These are phyloP conservation scores for Paxillus ammoniavirescens DNA, from an alignment of 768 basidiomycete species.

Conservation along the genomic window DNA sequence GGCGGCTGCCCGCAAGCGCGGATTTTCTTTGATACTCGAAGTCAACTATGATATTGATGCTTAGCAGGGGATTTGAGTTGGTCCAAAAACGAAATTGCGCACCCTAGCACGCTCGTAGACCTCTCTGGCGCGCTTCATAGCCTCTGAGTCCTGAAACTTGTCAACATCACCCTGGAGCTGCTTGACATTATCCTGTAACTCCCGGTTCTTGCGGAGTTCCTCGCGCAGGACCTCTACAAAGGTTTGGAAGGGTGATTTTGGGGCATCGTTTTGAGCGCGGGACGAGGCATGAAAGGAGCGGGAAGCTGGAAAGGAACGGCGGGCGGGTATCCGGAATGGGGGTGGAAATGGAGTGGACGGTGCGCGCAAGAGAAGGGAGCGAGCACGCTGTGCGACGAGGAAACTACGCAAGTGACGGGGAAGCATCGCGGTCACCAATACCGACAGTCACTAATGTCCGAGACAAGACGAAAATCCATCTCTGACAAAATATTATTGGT, in stretches of 20 bases:
- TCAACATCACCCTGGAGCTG: slow-evolving; percentile 97
- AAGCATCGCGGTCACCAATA: slow-evolving; percentile 33
- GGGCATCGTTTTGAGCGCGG: slow-evolving; percentile 57
- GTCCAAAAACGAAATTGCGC: slow-evolving; percentile 28
- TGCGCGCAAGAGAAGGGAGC: slow-evolving; percentile 16
- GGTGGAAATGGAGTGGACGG: slow-evolving; percentile 17
- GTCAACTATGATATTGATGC: slow-evolving; percentile 58
- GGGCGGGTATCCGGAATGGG: slow-evolving; percentile 31
- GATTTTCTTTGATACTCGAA: slow-evolving; percentile 95
- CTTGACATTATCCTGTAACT: slow-evolving; percentile 95
- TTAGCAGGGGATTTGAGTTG: slow-evolving; percentile 1
- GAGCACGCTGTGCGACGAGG: slow-evolving; percentile 27
- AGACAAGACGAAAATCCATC: background rate
- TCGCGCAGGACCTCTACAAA: slow-evolving; percentile 94
- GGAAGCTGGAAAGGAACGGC: slow-evolving; percentile 6
- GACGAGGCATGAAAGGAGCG: slow-evolving; percentile 66
- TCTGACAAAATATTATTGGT: slow-evolving; percentile 9
- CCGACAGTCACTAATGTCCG: background rate
- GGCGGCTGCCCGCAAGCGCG: slow-evolving; percentile 84
- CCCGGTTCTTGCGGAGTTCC: slow-evolving; percentile 90
- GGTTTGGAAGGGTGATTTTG: slow-evolving; percentile 92
- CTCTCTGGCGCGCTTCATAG: slow-evolving; percentile 88
- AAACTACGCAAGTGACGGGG: slow-evolving; percentile 47
- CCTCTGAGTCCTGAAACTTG: slow-evolving; percentile 95
- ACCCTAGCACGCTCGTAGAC: slow-evolving; percentile 95